Base-by-base conservation (phyloP, 108 stramenopile species). In the Pseudonitzschia delicatissima region DNA sequence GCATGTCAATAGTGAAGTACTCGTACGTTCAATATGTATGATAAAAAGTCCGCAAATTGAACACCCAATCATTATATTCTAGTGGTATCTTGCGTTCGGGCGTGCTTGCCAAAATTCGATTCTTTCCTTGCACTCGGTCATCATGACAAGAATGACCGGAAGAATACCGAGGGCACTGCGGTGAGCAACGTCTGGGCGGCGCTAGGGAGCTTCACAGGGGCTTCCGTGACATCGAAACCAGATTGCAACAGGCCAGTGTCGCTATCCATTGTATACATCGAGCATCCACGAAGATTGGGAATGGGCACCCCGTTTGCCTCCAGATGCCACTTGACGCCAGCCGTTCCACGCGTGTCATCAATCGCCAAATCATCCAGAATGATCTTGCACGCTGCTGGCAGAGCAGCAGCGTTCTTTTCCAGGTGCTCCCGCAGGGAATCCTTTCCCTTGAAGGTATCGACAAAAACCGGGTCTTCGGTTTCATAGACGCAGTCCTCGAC, bases 401-500 rank as follows among this genome's bases (percentile, higher is more conserved):
- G 45, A 11, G 76, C 78, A 37, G 73, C 73, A 9, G 84, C 81
- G 52, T 86, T 85, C 26, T 77, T 64, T 13, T 76, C 12, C 36
- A 88, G 62, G 66, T 88, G 87, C 45, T 71, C 33, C 7, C 66
- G 67, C 48, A 88, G 69, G 28, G 62, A 68, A 12, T 79, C 73
- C 29, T 76, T 77, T 15, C 83, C 83, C 49, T 42, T 29, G 80
- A 88, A 57, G 66, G 45, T 35, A 59, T 62, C 47, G 59, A 57
- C 61, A 85, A 88, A 71, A 34, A 71, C 71, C 2, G 71, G 64
- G 44, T 71, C 71, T 71, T 85, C 82, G 20, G 87, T 86, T 39
- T 86, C 83, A 55, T 88, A 82, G 59, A 86, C 80, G 18, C 74
- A 71, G 32, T 82, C 68, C 15, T 82, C 77, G 21, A 65, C 64